Evolutionary conservation across 148 eudicot genomes (phyloP).

Genomic region (Heliamphora exappendiculata): DNA sequence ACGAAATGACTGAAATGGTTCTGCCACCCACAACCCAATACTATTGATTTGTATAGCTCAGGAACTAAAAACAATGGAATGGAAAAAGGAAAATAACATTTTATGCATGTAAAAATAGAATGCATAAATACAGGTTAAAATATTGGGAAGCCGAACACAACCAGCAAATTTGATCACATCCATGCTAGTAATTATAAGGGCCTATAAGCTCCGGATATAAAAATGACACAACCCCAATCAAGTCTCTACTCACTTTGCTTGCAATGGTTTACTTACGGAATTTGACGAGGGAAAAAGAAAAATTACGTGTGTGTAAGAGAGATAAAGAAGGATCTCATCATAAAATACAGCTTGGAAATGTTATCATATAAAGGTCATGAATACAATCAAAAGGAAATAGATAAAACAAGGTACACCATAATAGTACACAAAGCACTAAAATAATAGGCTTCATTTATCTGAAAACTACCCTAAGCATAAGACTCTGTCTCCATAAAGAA

Average conservation of each 20-base stretch:
- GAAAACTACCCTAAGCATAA: not conserved
- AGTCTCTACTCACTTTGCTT: not conserved
- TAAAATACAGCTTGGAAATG: not conserved
- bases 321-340: not conserved
- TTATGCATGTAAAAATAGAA: not conserved
- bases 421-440: not conserved
- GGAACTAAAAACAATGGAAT: not conserved
- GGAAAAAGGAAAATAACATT: not conserved
- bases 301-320: too few relatives aligned
- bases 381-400: not conserved
- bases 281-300: too few relatives aligned
- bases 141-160: not conserved
- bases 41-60: not conserved
- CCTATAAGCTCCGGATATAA: too few relatives aligned
- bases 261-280: not conserved
- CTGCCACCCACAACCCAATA: not conserved
- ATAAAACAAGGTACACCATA: too few relatives aligned
- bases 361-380: not conserved
- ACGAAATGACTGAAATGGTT: not conserved
- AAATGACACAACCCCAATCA: not conserved
- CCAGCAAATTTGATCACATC: not conserved
- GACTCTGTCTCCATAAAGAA: not conserved
- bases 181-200: too few relatives aligned
- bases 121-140: not conserved
- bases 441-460: not conserved